A percentile compares a stretch with the other conserved stretches of the same genome.
Evolutionary conservation across 345 rosid species (phyloP).

Genomic region (Brassica nigra): DNA sequence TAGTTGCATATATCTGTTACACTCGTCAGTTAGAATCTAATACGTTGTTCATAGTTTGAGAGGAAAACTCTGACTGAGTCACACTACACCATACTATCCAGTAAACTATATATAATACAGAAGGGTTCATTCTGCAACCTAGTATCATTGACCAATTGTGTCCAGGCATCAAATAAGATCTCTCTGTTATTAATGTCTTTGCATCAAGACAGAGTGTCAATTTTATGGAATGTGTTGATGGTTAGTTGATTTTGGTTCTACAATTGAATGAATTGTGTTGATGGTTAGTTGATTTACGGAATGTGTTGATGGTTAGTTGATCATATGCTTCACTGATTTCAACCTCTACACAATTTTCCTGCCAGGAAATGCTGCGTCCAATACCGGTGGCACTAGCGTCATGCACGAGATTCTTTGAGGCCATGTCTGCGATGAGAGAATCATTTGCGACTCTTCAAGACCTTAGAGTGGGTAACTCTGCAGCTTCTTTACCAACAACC

Average conservation of each 20-base stretch:
- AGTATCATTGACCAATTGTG: neutral
- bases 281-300: neutral
- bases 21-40: neutral
- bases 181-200: neutral
- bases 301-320: neutral
- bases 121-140: neutral
- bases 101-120: neutral
- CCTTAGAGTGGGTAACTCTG: conserved; percentile 71
- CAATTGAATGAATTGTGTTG: neutral
- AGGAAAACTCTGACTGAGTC: neutral
- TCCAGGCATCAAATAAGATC: neutral
- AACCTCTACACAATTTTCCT: neutral
- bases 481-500: conserved; percentile 58
- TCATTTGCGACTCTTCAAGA: conserved; percentile 89
- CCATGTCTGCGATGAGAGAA: conserved; percentile 99
- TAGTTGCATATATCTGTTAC: neutral
- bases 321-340: neutral
- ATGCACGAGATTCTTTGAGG: conserved; percentile 94
- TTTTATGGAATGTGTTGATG: neutral
- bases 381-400: conserved; percentile 99
- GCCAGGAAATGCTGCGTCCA: conserved; percentile 95
- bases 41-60: conserved; percentile 1
- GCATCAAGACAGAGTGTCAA: neutral
- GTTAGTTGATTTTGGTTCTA: neutral
- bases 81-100: neutral